Evolutionary conservation across 2,329 filamentous ascomycete genomes (phyloP).

Genomic region (Fusarium papillatum): DNA sequence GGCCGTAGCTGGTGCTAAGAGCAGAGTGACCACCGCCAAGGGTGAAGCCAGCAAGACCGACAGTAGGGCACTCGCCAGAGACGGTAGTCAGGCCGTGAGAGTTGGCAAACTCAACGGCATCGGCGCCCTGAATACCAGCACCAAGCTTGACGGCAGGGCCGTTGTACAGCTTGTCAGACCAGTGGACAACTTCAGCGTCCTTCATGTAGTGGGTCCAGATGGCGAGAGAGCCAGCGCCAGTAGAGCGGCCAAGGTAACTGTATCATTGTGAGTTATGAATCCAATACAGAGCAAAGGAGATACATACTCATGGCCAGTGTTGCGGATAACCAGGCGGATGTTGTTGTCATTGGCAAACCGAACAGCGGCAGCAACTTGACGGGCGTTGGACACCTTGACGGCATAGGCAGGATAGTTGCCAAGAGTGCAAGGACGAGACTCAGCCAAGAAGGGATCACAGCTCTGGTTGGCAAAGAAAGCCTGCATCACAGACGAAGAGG

Average conservation of each 20-base stretch:
- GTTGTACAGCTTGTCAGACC: constrained; percentile 58
- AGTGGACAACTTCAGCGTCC: constrained; percentile 52
- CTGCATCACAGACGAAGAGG: constrained; percentile 49
- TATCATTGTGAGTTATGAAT: neutral
- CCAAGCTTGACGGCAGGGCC: constrained; percentile 67
- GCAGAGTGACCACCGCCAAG: constrained; percentile 69
- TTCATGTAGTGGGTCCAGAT: constrained; percentile 59
- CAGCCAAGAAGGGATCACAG: constrained; percentile 53
- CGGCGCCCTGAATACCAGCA: constrained; percentile 65
- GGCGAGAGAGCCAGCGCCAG: constrained; percentile 60
- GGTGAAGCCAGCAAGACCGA: constrained; percentile 71
- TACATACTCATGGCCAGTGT: constrained; percentile 66
- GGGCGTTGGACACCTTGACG: constrained; percentile 49
- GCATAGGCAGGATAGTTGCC: constrained; percentile 61
- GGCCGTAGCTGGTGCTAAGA: constrained; percentile 66
- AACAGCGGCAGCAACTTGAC: constrained; percentile 50
- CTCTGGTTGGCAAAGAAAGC: constrained; percentile 55
- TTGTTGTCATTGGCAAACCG: constrained; percentile 52
- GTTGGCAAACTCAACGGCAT: constrained; percentile 61
- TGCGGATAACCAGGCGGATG: constrained; percentile 64
- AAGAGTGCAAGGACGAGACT: constrained; percentile 54
- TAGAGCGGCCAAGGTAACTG: constrained; percentile 64
- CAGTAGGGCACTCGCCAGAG: constrained; percentile 67
- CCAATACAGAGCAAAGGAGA: neutral
- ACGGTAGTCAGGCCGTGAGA: constrained; percentile 63